A percentile compares a stretch with the other conserved stretches of the same genome.
phyloP scores from a whole-genome alignment of 2,329 filamentous ascomycete species.

The Pseudogymnoascus sp. region DNA sequence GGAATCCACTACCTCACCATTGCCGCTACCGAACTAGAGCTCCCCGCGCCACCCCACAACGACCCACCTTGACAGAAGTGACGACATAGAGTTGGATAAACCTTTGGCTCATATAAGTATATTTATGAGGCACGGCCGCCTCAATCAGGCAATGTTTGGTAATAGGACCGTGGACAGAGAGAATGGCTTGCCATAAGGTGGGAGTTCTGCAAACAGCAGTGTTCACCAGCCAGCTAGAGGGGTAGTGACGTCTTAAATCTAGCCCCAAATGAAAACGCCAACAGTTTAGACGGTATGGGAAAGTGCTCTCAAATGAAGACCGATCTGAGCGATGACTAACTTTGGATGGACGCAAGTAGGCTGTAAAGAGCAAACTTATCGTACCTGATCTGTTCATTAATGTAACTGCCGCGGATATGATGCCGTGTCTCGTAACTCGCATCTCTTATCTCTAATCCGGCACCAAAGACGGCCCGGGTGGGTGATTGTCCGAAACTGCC shows the following conservation, averaged over 20 bases:
- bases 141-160: neutral
- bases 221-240: neutral
- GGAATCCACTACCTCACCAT: neutral
- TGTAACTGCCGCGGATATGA: neutral
- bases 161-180: neutral
- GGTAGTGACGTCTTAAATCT: neutral
- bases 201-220: neutral
- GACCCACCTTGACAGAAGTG: constrained; percentile 2
- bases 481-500: neutral
- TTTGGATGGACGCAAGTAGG: neutral
- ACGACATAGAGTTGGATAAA: neutral
- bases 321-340: neutral
- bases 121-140: neutral
- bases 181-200: neutral
- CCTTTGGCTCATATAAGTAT: neutral
- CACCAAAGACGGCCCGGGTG: neutral
- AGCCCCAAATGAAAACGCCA: neutral
- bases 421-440: neutral
- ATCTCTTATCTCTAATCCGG: neutral
- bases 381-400: neutral
- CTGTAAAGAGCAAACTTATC: neutral
- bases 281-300: neutral
- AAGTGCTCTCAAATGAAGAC: neutral
- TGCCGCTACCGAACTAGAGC: neutral
- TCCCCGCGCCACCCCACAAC: neutral